Base-by-base conservation (phyloP, 768 basidiomycete species). In the Podaxis sp. region DNA sequence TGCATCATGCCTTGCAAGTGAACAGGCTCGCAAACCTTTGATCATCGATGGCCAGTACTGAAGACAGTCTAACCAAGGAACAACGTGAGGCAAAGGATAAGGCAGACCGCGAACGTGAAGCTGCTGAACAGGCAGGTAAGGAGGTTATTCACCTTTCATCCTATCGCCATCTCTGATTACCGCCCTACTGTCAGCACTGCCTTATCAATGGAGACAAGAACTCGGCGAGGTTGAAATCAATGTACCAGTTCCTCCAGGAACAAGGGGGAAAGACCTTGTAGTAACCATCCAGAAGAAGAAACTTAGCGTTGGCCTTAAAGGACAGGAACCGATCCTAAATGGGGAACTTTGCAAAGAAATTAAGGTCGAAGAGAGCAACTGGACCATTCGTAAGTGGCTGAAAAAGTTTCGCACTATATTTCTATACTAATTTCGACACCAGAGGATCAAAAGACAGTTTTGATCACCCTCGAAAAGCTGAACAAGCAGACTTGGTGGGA, bases 401-500 rank as follows among this genome's bases (percentile, higher is more conserved):
- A 12, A 51, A 6, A 26, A 1, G 8, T 24, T 12, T 38, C 57
- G 22, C 15, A n/a, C 7, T 42, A 38, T 3, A 39, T 57, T 36
- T 12, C 53, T 52, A 15, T 42, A 38, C 22, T 52, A 11, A 63
- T 12, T 61, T 51, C 52, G 46, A 24, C 63, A 33, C 19, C 66
- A 96, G 93, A 93, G 81, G 94, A 96, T 73, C 87, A 89, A 66
- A 78, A 88, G 63, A 76, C 77, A 7, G 78, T 96, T 58, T 77
- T 84, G 17, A 80, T 96, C 55, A 91, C 94, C 69, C 83, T 96
- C 48, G 93, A 95, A 75, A 96, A 96, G 74, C 68, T 92, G 57
- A 93, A 95, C 75, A 79, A 91, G 65, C 86, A 92, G 74, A 86
- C 92, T 63, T 99, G 97, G 97, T 99, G 97, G 97, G 92, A 95